Base-by-base conservation (phyloP, 306 rosid genomes). In the Rosa rugosa region DNA sequence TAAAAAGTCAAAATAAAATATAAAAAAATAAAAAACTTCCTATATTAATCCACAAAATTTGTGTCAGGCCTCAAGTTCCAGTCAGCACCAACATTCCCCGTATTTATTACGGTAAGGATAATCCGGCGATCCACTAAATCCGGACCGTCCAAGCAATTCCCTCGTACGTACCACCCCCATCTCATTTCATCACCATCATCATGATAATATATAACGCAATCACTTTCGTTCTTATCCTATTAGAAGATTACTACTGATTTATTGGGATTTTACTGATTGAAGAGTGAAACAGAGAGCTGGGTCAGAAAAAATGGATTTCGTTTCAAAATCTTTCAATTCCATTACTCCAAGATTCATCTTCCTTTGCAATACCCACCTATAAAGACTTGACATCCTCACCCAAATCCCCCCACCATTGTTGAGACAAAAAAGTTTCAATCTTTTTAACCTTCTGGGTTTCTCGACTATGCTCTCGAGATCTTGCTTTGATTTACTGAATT, bases 381-480 rank as follows among this genome's bases (percentile, higher is more conserved):
- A 82, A 68, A 80, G 6, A 6, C 23, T 20, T 6, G 3, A 7
- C 25, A 7, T 7, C 10, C 10, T 0, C 23, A 54, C 60, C 60
- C 6, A 4, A 50, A 50, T 50, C 16, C 1, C 56, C n/a, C 56
- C 27, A 54, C 62, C 25, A 51, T 51, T 51, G 57, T 17, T 17
- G n/a, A n/a, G n/a, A n/a, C n/a, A n/a, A n/a, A n/a, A 51, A 51
- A 51, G 56, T 17, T 51, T 51, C 22, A 51, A 5, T 51, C 56
- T 17, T 47, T 17, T 16, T 16, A 51, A 14, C 13, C 54, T 13
- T 14, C 60, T 54, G 10, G 22, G 60, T 11, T 63, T n/a, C 22
- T 45, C 42, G 72, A 6, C 3, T 86, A 91, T 91, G 97, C 82
- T 85, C 11, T 87, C 97, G 10, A 69, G 90, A 86, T 91, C 92